These are phyloP conservation scores for Strigomonas galati DNA, from an alignment of 208 protist genomes.

Conservation along the genomic window DNA sequence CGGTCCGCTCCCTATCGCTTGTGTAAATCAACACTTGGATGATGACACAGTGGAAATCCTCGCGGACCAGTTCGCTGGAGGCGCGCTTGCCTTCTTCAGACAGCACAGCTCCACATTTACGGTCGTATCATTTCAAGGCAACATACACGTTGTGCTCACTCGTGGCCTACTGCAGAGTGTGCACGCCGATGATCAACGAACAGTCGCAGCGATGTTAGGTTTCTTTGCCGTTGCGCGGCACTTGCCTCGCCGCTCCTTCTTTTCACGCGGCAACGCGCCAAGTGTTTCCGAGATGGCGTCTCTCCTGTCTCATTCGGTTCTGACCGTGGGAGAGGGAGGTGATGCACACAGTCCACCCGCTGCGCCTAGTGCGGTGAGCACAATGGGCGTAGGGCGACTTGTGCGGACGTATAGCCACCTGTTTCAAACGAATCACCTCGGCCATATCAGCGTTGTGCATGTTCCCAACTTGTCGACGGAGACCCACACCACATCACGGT, in stretches of 20 bases:
- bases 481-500: no score
- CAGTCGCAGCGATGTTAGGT: constrained; percentile 32
- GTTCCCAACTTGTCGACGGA: no score
- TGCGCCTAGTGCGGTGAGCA: no score
- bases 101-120: constrained; percentile 1
- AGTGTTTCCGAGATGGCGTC: neutral
- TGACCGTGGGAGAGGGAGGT: no score
- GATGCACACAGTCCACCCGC: no score
- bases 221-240: constrained; percentile 35
- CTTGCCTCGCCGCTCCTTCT: constrained; percentile 18
- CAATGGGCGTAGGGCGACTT: no score
- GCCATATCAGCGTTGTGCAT: no score
- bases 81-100: constrained; percentile 11
- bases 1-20: constrained; percentile 63
- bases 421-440: no score
- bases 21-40: constrained; percentile 40
- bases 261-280: constrained; percentile 17
- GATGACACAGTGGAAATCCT: constrained; percentile 62
- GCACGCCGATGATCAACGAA: neutral
- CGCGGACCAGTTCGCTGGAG: constrained; percentile 22
- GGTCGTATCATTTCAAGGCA: constrained; percentile 28
- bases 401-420: no score
- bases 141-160: constrained; percentile 32
- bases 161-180: neutral
- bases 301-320: no score